Evolutionary conservation across 192 early-diverging fungal species (phyloP).

Genomic region (Phycomyces nitens): DNA sequence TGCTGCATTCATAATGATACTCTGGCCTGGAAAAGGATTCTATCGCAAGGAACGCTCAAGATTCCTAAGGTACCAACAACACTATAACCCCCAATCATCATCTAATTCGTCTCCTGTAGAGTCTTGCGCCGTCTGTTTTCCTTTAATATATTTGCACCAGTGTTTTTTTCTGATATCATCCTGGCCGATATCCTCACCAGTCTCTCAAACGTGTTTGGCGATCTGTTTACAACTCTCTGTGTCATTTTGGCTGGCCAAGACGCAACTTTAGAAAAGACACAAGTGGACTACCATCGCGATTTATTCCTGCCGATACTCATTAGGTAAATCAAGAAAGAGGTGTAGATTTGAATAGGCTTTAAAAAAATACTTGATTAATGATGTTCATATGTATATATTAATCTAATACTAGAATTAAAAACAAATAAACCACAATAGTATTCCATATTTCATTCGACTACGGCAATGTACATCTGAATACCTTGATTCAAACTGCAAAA

Average conservation of each 20-base stretch:
- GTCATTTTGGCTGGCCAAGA: conserved; percentile 50
- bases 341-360: too few relatives aligned
- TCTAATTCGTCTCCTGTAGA: conserved; percentile 41
- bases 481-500: conserved; percentile 45
- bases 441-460: conserved; percentile 76
- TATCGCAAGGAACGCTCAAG: conserved; percentile 48
- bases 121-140: conserved; percentile 47
- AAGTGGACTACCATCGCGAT: conserved; percentile 47
- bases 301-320: conserved; percentile 60
- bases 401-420: too few relatives aligned
- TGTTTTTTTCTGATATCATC: conserved; percentile 76
- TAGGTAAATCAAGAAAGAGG: conserved; percentile 49
- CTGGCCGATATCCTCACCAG: conserved; percentile 94
- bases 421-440: conserved; percentile 33
- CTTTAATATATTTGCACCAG: conserved; percentile 46
- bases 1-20: conserved; percentile 35
- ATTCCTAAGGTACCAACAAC: conserved; percentile 45
- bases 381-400: too few relatives aligned
- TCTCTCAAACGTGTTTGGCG: conserved; percentile 86
- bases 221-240: conserved; percentile 66
- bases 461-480: conserved; percentile 79
- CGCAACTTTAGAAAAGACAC: conserved; percentile 25
- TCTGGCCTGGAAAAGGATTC: conserved; percentile 45
- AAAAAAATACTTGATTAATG: background rate
- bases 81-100: background rate